A percentile compares a stretch with the other conserved stretches of the same genome.
These are phyloP conservation scores for Sclerospora graminicola DNA, from an alignment of 352 stramenopile species.

Conservation along the genomic window DNA sequence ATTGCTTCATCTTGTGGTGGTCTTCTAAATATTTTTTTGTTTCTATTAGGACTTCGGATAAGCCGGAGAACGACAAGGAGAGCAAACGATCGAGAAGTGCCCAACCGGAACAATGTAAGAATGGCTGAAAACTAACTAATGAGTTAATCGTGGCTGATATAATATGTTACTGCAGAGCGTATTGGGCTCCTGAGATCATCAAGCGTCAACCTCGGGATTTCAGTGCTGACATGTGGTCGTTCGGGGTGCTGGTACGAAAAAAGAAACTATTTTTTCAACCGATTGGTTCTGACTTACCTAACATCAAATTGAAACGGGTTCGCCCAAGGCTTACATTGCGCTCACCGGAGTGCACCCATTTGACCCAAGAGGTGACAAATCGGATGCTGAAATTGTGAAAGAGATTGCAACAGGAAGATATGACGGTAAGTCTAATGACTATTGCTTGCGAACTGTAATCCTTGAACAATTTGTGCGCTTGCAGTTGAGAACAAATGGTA, in stretches of 20 bases:
- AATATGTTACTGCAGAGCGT: slow-evolving; percentile 26
- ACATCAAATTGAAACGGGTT: background rate
- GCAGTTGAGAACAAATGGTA: slow-evolving; percentile 67
- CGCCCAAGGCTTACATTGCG: slow-evolving; percentile 56
- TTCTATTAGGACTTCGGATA: slow-evolving; percentile 49
- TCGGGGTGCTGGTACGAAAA: slow-evolving; percentile 48
- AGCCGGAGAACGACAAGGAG: slow-evolving; percentile 33
- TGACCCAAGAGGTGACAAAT: slow-evolving; percentile 56
- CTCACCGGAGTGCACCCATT: slow-evolving; percentile 71
- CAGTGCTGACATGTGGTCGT: slow-evolving; percentile 72
- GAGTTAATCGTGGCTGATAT: slow-evolving; percentile 1
- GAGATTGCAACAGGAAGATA: slow-evolving; percentile 47
- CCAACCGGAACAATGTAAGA: slow-evolving; percentile 62
- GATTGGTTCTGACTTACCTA: no score
- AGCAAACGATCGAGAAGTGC: slow-evolving; percentile 41
- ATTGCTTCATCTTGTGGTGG: background rate
- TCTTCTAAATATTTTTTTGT: background rate
- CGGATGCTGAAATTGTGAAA: slow-evolving; percentile 59
- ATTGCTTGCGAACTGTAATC: background rate
- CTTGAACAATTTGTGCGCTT: background rate
- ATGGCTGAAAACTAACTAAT: background rate
- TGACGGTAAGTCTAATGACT: slow-evolving; percentile 27
- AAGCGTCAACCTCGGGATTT: slow-evolving; percentile 53
- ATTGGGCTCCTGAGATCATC: slow-evolving; percentile 77
- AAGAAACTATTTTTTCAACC: background rate